Base-by-base conservation (phyloP, 2,329 filamentous ascomycete genomes). In the Whalleya microplaca region DNA sequence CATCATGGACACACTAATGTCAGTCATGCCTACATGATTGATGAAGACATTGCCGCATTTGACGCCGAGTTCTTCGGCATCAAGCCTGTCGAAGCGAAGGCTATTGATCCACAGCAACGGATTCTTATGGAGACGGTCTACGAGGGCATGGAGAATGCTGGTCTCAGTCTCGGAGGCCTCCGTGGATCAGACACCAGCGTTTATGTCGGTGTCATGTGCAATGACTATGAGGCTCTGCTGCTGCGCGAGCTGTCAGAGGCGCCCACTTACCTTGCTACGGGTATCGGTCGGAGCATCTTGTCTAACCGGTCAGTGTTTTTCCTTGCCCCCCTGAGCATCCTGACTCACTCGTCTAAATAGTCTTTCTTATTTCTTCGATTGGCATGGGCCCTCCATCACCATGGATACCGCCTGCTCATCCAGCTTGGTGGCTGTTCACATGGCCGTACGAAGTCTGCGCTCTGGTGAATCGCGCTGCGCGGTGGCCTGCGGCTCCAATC, bases 1-100 rank as follows among this genome's bases (percentile, higher is more conserved):
- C 14, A 37, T 6, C 32, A 6, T 16, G 32, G 32, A 5, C 32
- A 37, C 14, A 16, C 32, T 12, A 37, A 37, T 12, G 32, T 37
- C 32, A 37, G 3, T 3, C 9, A 37, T 3, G 4, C 32, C 6
- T 37, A 37, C 14, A 3, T 37, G 7, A 3, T 37, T 12, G 32
- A 37, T 48, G 44, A 7, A 43, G 40, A 27, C n/a, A 2, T 14
- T 14, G 3, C 27, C 21, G 29, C 27, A 8, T 54, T 54, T 16
- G 51, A 54, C 20, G 45, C 45, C 5, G 21, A 8, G 2, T 54
- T 54, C 40, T 54, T 54, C 23, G 21, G 20, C 8, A 54, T 54
- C 16, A 21, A 18, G 7, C 32, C 51, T 2, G 27, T 42, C 8
- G 51, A 54, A 16, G 45, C 45, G 1, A 18, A 20, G 7, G 41